Percentiles rank a stretch among this genome's conserved stretches.
Evolutionary conservation across 345 rosid genomes (phyloP).

Genomic region (Gynandropsis gynandra): DNA sequence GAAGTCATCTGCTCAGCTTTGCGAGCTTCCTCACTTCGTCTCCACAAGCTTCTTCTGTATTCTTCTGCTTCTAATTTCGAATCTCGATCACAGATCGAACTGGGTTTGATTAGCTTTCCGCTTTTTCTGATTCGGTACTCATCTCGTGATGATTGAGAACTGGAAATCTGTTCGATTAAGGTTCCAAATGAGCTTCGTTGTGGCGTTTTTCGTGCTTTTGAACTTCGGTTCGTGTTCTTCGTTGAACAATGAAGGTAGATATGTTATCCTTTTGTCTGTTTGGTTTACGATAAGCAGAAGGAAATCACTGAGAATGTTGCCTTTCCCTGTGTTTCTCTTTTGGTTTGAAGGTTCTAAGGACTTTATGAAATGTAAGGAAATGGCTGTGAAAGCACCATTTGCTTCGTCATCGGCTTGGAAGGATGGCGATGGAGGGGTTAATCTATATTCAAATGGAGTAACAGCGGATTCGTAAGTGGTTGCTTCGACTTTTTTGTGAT

Average conservation of each 20-base stretch:
- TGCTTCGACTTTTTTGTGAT: not conserved
- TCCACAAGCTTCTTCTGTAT: too few species aligned
- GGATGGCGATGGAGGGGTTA: too few species aligned
- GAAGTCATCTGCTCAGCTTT: too few species aligned
- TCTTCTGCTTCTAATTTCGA: too few species aligned
- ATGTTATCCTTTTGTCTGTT: not conserved
- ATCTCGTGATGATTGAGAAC: constrained; percentile 16
- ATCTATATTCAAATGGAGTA: constrained; percentile 12
- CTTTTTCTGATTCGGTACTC: not conserved
- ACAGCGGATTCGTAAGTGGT: constrained; percentile 20
- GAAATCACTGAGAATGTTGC: constrained; percentile 10
- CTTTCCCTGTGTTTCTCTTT: not conserved
- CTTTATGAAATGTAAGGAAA: not conserved
- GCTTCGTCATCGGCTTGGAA: too few species aligned
- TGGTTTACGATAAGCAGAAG: not conserved
- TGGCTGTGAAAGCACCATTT: not conserved
- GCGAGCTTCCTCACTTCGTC: too few species aligned
- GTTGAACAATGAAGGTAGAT: constrained; percentile 12
- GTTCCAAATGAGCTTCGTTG: constrained; percentile 4
- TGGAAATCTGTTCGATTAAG: constrained; percentile 25
- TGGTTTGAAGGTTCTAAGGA: constrained; percentile 14
- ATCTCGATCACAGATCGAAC: too few species aligned
- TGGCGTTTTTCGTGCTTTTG: constrained; percentile 20
- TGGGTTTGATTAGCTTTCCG: too few species aligned
- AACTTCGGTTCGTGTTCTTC: constrained; percentile 25